phyloP scores from a whole-genome alignment of 1,284 basidiomycete genomes.

The Fistulinella cinereoalba region DNA sequence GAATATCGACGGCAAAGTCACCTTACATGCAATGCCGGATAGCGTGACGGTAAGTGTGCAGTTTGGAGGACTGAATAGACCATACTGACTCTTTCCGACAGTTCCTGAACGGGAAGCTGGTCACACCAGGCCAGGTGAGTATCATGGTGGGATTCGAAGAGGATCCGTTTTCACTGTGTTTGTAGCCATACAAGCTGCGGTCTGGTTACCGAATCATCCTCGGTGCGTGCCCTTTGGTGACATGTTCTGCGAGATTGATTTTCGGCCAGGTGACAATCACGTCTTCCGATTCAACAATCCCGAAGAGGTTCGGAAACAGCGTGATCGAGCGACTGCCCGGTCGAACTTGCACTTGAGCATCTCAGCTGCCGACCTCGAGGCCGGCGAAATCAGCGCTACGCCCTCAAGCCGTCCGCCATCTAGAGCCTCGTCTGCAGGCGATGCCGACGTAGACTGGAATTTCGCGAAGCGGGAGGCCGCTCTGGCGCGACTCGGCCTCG shows the following conservation, averaged over 20 bases:
- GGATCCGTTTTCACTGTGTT: constrained; percentile 21
- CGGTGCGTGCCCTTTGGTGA: constrained; percentile 44
- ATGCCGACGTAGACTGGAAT: constrained; percentile 87
- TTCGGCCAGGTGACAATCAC: constrained; percentile 81
- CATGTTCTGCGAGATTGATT: constrained; percentile 1
- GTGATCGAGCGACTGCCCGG: constrained; percentile 71
- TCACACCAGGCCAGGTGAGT: constrained; percentile 68
- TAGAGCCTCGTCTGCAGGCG: constrained; percentile 62
- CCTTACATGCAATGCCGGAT: constrained; percentile 72
- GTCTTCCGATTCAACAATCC: constrained; percentile 98
- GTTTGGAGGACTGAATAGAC: background rate
- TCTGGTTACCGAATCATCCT: constrained; percentile 96
- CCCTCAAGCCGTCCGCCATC: constrained; percentile 67
- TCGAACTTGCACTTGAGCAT: constrained; percentile 65
- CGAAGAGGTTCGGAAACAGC: constrained; percentile 87
- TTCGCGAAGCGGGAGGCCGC: constrained; percentile 92
- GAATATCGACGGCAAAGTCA: constrained; percentile 83
- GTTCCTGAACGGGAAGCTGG: constrained; percentile 92
- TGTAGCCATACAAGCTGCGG: constrained; percentile 73
- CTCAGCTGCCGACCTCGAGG: constrained; percentile 62
- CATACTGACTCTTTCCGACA: constrained; percentile 31
- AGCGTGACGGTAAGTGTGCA: constrained; percentile 73
- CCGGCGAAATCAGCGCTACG: constrained; percentile 41
- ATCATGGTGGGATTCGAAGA: constrained; percentile 12
- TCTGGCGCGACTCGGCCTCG: constrained; percentile 75